A percentile compares a stretch with the other conserved stretches of the same genome.
These are phyloP conservation scores for Tolypocladium pustulatum DNA, from an alignment of 2,329 filamentous ascomycete species.

Conservation along the genomic window DNA sequence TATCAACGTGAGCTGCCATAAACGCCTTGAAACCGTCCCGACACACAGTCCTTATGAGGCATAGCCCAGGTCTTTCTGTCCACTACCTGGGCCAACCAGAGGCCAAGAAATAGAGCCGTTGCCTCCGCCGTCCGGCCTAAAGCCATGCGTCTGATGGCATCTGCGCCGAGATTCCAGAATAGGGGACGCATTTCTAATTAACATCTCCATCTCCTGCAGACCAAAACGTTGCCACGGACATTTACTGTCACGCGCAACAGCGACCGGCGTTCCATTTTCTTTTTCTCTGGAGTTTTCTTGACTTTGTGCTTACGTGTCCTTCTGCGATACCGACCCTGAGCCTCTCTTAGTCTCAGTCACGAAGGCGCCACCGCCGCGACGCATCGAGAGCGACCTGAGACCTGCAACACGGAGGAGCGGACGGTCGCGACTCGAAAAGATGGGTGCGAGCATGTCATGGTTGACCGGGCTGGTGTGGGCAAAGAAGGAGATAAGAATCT, in stretches of 20 bases:
- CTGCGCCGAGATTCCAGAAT: constrained; percentile 6
- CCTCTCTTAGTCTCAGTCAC: neutral
- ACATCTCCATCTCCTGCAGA: constrained; percentile 8
- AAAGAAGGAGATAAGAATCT: constrained; percentile 96
- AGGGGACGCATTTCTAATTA: constrained; percentile 16
- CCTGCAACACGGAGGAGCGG: constrained; percentile 1
- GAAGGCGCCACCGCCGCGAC: neutral
- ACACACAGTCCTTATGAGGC: too few relatives aligned
- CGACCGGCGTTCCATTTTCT: neutral
- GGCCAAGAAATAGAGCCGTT: constrained; percentile 15
- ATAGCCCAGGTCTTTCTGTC: constrained; percentile 11
- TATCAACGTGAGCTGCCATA: neutral
- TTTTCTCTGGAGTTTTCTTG: neutral
- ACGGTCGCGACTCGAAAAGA: constrained; percentile 25
- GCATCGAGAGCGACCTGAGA: neutral
- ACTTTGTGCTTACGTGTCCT: neutral
- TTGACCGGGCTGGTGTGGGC: constrained; percentile 67
- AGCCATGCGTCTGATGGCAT: constrained; percentile 1
- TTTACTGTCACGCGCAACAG: neutral
- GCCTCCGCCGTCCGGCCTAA: constrained; percentile 6
- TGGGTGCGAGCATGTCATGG: constrained; percentile 58
- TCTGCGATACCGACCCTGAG: neutral
- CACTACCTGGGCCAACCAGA: constrained; percentile 16
- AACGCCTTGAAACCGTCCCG: neutral
- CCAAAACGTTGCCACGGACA: constrained; percentile 7